A percentile compares a stretch with the other conserved stretches of the same genome.
Evolutionary conservation across 2,329 filamentous ascomycete species (phyloP).

Genomic region (Magnaporthiopsis poae): DNA sequence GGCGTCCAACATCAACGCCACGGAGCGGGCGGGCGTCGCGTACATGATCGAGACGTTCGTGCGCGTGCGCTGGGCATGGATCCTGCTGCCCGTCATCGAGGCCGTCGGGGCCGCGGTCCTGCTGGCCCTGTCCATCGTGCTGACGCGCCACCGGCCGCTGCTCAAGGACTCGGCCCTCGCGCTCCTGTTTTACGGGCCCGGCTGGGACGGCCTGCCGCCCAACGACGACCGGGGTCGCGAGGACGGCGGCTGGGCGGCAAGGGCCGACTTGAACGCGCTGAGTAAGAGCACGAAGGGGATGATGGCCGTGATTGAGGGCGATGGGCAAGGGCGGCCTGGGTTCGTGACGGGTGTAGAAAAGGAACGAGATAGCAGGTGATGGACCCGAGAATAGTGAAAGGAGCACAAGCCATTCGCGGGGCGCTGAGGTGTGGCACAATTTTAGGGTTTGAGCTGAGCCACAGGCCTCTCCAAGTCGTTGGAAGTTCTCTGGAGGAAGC

Average conservation of each 20-base stretch:
- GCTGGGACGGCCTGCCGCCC: not conserved
- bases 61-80: conserved; percentile 23
- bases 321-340: too few relatives aligned
- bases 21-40: conserved; percentile 13
- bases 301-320: not conserved
- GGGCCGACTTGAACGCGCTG: not conserved
- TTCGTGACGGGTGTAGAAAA: not conserved
- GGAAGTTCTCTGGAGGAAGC: not conserved
- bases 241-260: not conserved
- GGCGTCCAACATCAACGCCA: conserved; percentile 10
- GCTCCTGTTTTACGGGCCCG: conserved; percentile 1
- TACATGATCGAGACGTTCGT: conserved; percentile 19
- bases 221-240: not conserved
- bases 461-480: too few relatives aligned
- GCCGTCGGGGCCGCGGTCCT: conserved; percentile 15
- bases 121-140: conserved; percentile 14
- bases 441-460: too few relatives aligned
- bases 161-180: conserved; percentile 8
- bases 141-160: conserved; percentile 5
- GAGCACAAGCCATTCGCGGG: not conserved
- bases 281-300: not conserved
- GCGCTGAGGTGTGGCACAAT: too few relatives aligned
- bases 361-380: not conserved
- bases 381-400: not conserved
- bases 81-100: conserved; percentile 18